Conservation (phyloP, 176 grass and related monocot genomes). For the Bolboschoenus planiculmis region DNA sequence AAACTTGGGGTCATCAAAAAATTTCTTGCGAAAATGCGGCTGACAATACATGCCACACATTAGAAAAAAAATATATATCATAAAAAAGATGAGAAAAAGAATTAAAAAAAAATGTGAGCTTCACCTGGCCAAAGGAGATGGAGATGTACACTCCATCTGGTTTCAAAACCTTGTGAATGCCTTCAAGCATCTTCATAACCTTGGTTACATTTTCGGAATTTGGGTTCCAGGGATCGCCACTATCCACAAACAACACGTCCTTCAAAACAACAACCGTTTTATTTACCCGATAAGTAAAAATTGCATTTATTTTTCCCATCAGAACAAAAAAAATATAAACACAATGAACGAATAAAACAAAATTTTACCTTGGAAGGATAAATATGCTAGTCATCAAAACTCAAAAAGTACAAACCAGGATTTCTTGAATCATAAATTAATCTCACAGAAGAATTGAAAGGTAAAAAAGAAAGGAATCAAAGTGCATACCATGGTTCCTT, state of each 20-base stretch:
- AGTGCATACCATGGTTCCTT: constrained; percentile 61
- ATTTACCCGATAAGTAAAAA: background rate
- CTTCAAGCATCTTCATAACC: constrained; percentile 87
- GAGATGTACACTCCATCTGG: constrained; percentile 66
- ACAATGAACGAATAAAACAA: background rate
- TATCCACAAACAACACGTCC: constrained; percentile 89
- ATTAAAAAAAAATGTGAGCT: constrained; percentile 6
- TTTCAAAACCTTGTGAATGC: constrained; percentile 76
- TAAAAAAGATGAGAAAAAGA: background rate
- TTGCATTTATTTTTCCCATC: background rate
- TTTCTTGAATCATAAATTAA: background rate
- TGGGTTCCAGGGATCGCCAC: constrained; percentile 93
- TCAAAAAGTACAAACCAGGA: background rate
- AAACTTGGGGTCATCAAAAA: constrained; percentile 64
- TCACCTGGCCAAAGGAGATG: constrained; percentile 87
- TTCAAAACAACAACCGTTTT: constrained; percentile 33
- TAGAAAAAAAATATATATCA: constrained; percentile 11
- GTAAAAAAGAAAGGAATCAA: background rate
- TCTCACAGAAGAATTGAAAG: background rate
- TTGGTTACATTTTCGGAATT: constrained; percentile 51
- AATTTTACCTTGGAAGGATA: background rate
- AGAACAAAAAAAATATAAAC: background rate
- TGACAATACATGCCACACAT: constrained; percentile 20
- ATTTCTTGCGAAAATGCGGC: constrained; percentile 68
- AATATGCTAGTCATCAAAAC: background rate